Conservation (phyloP, 495 filamentous ascomycete species). For the Aeminium ludgeri region DNA sequence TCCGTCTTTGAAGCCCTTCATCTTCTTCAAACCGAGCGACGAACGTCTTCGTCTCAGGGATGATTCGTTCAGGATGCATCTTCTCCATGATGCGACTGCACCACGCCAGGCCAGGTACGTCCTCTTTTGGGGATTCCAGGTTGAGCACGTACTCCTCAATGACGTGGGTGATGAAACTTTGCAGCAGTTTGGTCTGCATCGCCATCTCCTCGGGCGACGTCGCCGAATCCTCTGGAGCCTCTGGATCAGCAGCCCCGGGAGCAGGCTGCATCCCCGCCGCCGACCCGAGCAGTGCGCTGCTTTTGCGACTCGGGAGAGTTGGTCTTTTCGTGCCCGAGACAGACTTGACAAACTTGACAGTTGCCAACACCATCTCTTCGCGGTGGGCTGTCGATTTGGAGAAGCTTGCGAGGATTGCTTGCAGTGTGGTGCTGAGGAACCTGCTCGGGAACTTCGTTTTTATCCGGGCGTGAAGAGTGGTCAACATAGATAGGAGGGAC, state of each 20-base stretch:
- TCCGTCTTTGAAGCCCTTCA: conserved; percentile 44
- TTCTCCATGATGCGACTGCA: conserved; percentile 60
- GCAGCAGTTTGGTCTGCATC: conserved; percentile 53
- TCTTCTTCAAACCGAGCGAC: conserved; percentile 44
- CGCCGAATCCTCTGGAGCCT: conserved; percentile 42
- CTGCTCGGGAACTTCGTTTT: conserved; percentile 81
- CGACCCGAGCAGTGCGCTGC: conserved; percentile 24
- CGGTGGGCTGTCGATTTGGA: conserved; percentile 27
- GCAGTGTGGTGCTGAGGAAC: conserved; percentile 79
- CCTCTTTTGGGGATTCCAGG: conserved; percentile 32
- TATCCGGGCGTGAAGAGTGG: conserved; percentile 72
- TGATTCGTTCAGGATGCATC: conserved; percentile 40
- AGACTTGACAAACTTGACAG: conserved; percentile 59
- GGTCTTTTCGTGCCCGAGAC: conserved; percentile 59
- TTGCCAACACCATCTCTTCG: conserved; percentile 51
- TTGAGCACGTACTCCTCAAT: conserved; percentile 60
- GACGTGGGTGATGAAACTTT: conserved; percentile 73
- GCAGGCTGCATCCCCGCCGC: too few species aligned
- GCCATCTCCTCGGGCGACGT: conserved; percentile 34
- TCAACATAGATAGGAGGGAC: conserved; percentile 60
- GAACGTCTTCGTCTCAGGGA: conserved; percentile 40
- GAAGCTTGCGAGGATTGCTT: conserved; percentile 57
- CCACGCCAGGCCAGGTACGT: conserved; percentile 56
- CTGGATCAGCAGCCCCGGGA: too few species aligned
- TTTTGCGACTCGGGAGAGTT: conserved; percentile 52